These are phyloP conservation scores for Talaromyces amestolkiae DNA, from an alignment of 2,329 filamentous ascomycete species.

Conservation along the genomic window DNA sequence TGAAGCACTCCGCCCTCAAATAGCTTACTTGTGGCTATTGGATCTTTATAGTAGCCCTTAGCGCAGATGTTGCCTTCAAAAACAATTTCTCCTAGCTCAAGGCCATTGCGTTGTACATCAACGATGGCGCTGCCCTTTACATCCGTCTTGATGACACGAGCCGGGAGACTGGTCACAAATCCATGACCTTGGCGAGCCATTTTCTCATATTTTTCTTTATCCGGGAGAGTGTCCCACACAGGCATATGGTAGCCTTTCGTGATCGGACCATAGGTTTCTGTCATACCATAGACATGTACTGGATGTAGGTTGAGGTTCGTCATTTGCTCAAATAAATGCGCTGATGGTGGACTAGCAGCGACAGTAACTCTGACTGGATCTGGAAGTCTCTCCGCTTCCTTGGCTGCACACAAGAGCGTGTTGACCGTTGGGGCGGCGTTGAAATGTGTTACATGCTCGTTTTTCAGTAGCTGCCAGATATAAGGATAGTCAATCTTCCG, in stretches of 20 bases:
- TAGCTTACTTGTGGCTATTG: conserved; percentile 78
- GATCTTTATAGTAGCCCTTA: conserved; percentile 88
- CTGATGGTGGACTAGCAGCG: conserved; percentile 84
- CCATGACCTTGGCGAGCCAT: conserved; percentile 96
- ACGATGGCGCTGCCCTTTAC: conserved; percentile 64
- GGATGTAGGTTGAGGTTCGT: conserved; percentile 78
- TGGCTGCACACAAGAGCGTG: conserved; percentile 78
- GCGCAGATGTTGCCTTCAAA: conserved; percentile 90
- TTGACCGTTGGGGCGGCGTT: conserved; percentile 96
- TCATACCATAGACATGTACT: conserved; percentile 87
- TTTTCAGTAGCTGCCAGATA: conserved; percentile 85
- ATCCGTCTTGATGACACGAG: conserved; percentile 77
- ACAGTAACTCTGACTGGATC: conserved; percentile 81
- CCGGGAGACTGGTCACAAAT: conserved; percentile 77
- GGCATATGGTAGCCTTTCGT: conserved; percentile 90
- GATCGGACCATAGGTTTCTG: conserved; percentile 90
- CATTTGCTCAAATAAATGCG: conserved; percentile 93
- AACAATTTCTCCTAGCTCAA: conserved; percentile 79
- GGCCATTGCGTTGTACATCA: conserved; percentile 67
- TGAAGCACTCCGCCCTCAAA: conserved; percentile 85
- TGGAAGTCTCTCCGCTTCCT: conserved; percentile 68
- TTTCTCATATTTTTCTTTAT: conserved; percentile 74
- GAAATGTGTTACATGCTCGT: conserved; percentile 88
- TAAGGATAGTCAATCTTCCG: conserved; percentile 92
- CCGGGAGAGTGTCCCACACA: conserved; percentile 71